phyloP scores from a whole-genome alignment of 2,329 filamentous ascomycete species.

The Stenocarpella maydis region DNA sequence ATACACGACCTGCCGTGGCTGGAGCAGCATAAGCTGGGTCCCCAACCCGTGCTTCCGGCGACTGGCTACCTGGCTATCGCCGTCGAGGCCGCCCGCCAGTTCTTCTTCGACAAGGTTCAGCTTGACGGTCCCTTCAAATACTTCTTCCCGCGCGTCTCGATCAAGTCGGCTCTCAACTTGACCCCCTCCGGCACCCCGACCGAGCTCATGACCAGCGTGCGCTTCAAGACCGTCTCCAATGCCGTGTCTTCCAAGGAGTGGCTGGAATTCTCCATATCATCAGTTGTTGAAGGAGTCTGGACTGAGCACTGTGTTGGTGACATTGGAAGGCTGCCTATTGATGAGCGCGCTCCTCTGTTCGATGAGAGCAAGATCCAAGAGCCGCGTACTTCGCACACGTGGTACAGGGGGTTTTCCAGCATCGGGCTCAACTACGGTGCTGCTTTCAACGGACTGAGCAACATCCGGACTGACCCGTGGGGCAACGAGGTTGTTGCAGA shows the following conservation, averaged over 20 bases:
- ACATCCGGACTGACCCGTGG: not conserved
- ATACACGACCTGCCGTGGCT: slow-evolving; percentile 46
- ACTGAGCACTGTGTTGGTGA: slow-evolving; percentile 36
- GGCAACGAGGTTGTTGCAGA: not conserved
- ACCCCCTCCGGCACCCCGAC: not conserved
- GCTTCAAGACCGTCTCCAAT: not conserved
- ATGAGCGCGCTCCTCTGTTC: slow-evolving; percentile 31
- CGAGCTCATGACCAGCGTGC: slow-evolving; percentile 14
- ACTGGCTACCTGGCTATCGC: slow-evolving; percentile 33
- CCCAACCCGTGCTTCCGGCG: slow-evolving; percentile 37
- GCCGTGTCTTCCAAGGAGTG: slow-evolving; percentile 8
- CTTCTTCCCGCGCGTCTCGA: not conserved
- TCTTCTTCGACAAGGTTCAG: slow-evolving; percentile 15
- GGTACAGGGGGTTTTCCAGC: not conserved
- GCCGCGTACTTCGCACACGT: not conserved
- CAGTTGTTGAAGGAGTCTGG: slow-evolving; percentile 27
- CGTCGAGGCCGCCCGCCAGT: slow-evolving; percentile 29
- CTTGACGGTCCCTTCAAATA: not conserved
- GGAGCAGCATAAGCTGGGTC: slow-evolving; percentile 39
- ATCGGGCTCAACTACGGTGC: not conserved
- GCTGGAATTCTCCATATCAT: slow-evolving; percentile 38
- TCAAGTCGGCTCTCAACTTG: not conserved
- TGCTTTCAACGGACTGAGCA: not conserved
- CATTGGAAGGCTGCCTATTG: slow-evolving; percentile 15
- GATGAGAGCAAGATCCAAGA: not conserved